phyloP scores from a whole-genome alignment of 2,329 filamentous ascomycete genomes.

The Helotiales sp. region DNA sequence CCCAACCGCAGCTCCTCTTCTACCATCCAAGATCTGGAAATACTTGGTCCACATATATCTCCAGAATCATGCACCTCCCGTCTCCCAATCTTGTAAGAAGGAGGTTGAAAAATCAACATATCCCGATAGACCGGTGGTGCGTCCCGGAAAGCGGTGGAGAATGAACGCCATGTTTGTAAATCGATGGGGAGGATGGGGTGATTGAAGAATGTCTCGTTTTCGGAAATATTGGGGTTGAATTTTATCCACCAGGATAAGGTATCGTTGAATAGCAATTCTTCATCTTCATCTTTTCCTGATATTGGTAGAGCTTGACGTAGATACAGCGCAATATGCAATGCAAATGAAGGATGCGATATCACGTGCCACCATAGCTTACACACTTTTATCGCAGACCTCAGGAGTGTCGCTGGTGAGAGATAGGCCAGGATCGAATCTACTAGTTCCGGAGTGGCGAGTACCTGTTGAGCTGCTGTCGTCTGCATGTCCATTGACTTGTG shows the following conservation, averaged over 20 bases:
- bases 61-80: too few species aligned
- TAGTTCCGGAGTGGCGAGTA: constrained; percentile 3
- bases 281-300: not conserved
- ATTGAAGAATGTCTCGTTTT: too few species aligned
- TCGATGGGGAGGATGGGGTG: too few species aligned
- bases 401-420: not conserved
- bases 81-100: too few species aligned
- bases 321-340: not conserved
- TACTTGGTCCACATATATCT: too few species aligned
- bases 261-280: not conserved
- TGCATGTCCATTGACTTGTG: too few species aligned
- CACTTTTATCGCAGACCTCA: not conserved
- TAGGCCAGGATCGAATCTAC: not conserved
- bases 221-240: too few species aligned
- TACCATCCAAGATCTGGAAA: not conserved
- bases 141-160: too few species aligned
- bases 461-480: constrained; percentile 1
- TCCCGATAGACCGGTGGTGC: too few species aligned
- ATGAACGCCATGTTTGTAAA: too few species aligned
- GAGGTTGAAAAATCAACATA: too few species aligned
- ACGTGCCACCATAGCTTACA: not conserved
- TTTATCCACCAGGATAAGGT: not conserved
- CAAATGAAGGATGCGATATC: not conserved
- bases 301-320: not conserved
- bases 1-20: not conserved